Percentiles rank a stretch among this genome's conserved stretches.
These are phyloP conservation scores for Suillus tomentosus DNA, from an alignment of 768 basidiomycete genomes.

Conservation along the genomic window DNA sequence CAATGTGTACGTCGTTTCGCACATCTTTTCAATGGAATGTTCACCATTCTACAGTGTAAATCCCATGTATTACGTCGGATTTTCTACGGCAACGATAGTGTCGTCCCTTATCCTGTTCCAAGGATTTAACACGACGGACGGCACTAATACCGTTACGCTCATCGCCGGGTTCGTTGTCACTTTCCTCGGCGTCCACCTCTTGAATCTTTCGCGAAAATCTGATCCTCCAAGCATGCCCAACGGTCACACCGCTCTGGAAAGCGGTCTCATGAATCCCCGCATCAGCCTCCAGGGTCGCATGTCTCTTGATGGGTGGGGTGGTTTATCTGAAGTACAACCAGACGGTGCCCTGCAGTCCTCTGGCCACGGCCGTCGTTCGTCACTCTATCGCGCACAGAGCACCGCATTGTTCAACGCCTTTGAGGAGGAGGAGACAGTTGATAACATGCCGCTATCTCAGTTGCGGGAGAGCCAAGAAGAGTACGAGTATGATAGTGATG, in stretches of 20 bases:
- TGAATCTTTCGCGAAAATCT: slow-evolving; percentile 74
- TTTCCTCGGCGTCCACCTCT: slow-evolving; percentile 95
- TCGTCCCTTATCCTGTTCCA: slow-evolving; percentile 97
- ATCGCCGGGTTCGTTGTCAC: slow-evolving; percentile 89
- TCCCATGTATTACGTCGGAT: slow-evolving; percentile 97
- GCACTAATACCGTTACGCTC: slow-evolving; percentile 82
- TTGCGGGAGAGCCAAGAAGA: slow-evolving; percentile 70
- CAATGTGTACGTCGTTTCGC: slow-evolving; percentile 74
- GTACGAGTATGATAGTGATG: slow-evolving; percentile 47
- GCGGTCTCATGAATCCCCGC: slow-evolving; percentile 74
- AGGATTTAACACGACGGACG: slow-evolving; percentile 90
- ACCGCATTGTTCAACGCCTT: slow-evolving; percentile 77
- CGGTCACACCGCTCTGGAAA: slow-evolving; percentile 59
- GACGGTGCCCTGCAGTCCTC: slow-evolving; percentile 30
- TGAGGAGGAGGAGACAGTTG: slow-evolving; percentile 52
- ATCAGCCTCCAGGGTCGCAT: slow-evolving; percentile 79
- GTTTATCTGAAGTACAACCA: slow-evolving; percentile 33
- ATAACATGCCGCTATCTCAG: slow-evolving; percentile 57
- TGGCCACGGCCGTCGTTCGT: slow-evolving; percentile 64
- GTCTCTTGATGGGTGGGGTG: slow-evolving; percentile 77
- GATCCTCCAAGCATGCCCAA: slow-evolving; percentile 44
- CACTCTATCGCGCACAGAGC: slow-evolving; percentile 65
- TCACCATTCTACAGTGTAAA: slow-evolving; percentile 66
- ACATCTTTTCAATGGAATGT: neutral
- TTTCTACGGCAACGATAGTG: slow-evolving; percentile 89